Conservation (phyloP, 179 eudicot genomes). For the Vitellaria paradoxa region DNA sequence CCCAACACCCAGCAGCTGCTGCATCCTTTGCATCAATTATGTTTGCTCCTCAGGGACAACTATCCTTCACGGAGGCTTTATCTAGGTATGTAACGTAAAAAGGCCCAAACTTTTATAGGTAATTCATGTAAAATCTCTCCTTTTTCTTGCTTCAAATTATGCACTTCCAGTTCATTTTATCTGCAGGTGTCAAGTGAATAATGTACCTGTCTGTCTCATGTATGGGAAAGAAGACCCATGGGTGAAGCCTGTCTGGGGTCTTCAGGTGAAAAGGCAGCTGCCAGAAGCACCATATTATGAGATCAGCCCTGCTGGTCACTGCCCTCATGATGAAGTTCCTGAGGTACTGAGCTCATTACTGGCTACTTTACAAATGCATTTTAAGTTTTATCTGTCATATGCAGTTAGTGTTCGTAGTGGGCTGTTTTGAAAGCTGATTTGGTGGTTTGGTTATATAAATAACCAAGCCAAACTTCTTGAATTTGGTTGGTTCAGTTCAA, state of each 20-base stretch:
- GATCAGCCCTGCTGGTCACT: constrained; percentile 96
- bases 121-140: background rate
- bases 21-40: constrained; percentile 89
- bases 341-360: constrained; percentile 51
- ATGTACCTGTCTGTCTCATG: constrained; percentile 70
- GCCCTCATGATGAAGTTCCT: constrained; percentile 98
- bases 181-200: constrained; percentile 54
- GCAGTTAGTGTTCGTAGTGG: background rate
- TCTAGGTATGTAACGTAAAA: constrained; percentile 45
- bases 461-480: too few relatives aligned
- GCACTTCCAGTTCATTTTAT: constrained; percentile 9
- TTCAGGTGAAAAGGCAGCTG: constrained; percentile 70
- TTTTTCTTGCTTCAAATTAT: constrained; percentile 9
- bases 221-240: constrained; percentile 98
- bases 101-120: background rate
- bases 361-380: background rate
- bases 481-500: too few relatives aligned
- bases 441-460: too few relatives aligned
- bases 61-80: constrained; percentile 74
- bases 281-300: constrained; percentile 89
- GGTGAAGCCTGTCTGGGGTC: constrained; percentile 92
- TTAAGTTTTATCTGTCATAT: background rate
- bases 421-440: too few relatives aligned
- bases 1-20: constrained; percentile 94
- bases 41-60: constrained; percentile 76